Percentiles rank a stretch among this genome's conserved stretches.
phyloP scores from a whole-genome alignment of 306 rosid species.

The Trifolium subterraneum region DNA sequence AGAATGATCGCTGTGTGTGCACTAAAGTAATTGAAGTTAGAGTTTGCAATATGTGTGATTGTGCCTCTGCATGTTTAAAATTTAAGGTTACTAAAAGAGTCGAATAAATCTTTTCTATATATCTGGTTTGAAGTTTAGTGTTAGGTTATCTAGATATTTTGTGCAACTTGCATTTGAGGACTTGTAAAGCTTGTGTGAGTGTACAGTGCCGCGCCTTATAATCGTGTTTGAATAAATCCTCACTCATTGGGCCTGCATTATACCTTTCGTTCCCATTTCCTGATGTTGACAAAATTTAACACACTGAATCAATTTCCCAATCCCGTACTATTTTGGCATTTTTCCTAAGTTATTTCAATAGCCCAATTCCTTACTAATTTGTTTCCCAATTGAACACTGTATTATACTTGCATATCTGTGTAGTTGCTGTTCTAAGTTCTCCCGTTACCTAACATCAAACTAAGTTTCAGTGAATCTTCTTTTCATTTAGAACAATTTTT shows the following conservation, averaged over 20 bases:
- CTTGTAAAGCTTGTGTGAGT: not conserved
- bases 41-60: not conserved
- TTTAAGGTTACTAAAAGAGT: not conserved
- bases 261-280: not conserved
- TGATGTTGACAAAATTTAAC: not conserved
- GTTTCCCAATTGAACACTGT: too few species aligned
- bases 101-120: not conserved
- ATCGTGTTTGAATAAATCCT: not conserved
- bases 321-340: conserved; percentile 5
- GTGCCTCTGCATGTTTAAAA: not conserved
- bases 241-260: not conserved
- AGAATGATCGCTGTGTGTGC: not conserved
- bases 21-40: not conserved
- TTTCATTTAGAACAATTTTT: not conserved
- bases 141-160: not conserved
- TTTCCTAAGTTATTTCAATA: not conserved
- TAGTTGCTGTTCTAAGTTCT: conserved; percentile 1
- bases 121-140: not conserved
- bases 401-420: not conserved
- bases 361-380: too few species aligned
- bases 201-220: not conserved
- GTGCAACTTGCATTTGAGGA: not conserved
- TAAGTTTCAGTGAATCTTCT: not conserved
- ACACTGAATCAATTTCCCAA: not conserved
- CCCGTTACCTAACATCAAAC: not conserved